Evolutionary conservation across 2,329 filamentous ascomycete species (phyloP).

Genomic region (Pestalotiopsis sp.): DNA sequence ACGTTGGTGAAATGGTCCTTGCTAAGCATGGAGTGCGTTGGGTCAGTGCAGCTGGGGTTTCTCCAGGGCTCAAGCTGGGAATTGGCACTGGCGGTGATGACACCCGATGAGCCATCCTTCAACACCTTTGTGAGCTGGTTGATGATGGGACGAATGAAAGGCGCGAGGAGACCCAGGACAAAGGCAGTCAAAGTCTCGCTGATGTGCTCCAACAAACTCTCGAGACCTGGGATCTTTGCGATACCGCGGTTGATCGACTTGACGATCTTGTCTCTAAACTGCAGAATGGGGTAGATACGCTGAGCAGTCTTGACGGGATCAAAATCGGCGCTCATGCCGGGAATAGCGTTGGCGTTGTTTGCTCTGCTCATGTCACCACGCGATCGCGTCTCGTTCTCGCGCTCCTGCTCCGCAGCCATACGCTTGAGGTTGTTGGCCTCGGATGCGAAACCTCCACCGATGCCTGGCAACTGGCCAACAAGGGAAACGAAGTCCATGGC

Average conservation of each 20-base stretch:
- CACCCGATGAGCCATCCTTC: slow-evolving; percentile 79
- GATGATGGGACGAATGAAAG: slow-evolving; percentile 91
- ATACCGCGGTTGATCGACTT: slow-evolving; percentile 83
- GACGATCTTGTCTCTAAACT: slow-evolving; percentile 93
- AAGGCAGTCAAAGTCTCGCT: slow-evolving; percentile 92
- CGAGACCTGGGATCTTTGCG: slow-evolving; percentile 88
- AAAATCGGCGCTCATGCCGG: slow-evolving; percentile 74
- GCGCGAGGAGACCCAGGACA: slow-evolving; percentile 85
- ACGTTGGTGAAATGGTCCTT: slow-evolving; percentile 86
- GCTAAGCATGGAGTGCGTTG: slow-evolving; percentile 80
- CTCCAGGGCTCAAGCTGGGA: slow-evolving; percentile 82
- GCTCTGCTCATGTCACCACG: slow-evolving; percentile 39
- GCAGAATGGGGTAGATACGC: slow-evolving; percentile 92
- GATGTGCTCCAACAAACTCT: slow-evolving; percentile 89
- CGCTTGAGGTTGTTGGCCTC: slow-evolving; percentile 69
- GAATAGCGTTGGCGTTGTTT: slow-evolving; percentile 60
- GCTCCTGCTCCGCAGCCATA: slow-evolving; percentile 65
- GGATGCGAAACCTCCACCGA: slow-evolving; percentile 65
- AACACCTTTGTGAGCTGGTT: slow-evolving; percentile 80
- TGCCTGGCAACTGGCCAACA: slow-evolving; percentile 73
- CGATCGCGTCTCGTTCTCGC: slow-evolving; percentile 28
- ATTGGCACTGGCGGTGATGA: slow-evolving; percentile 69
- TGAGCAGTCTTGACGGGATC: slow-evolving; percentile 76
- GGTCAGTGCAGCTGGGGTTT: slow-evolving; percentile 73
- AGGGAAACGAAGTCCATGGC: slow-evolving; percentile 69